Evolutionary conservation across 192 early-diverging fungal genomes (phyloP).

Genomic region (Coemansia sp.): DNA sequence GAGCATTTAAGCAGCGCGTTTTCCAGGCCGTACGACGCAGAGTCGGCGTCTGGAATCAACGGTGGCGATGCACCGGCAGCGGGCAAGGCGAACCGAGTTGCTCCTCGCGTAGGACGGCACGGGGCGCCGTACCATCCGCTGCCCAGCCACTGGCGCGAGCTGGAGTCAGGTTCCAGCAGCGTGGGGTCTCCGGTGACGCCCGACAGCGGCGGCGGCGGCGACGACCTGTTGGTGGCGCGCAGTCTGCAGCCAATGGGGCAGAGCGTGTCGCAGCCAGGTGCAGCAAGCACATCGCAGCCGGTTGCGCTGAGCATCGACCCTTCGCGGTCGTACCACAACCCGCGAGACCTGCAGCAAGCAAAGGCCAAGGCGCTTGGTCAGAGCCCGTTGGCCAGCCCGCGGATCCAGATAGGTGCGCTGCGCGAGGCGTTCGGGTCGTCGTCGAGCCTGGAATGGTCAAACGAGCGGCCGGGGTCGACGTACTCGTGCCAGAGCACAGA

Average conservation of each 20-base stretch:
- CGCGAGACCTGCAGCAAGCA: constrained; percentile 20
- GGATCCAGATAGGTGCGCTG: constrained; percentile 25
- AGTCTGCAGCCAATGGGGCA: constrained; percentile 9
- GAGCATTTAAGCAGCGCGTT: constrained; percentile 37
- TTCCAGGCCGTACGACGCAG: constrained; percentile 17
- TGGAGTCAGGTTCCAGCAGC: constrained; percentile 48
- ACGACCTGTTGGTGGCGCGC: constrained; percentile 8
- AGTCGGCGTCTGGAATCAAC: background rate
- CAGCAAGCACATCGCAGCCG: too few relatives aligned
- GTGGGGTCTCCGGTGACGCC: constrained; percentile 49
- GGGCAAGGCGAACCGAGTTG: constrained; percentile 8
- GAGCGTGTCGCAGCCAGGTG: constrained; percentile 17
- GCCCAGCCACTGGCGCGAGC: constrained; percentile 54
- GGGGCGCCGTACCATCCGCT: constrained; percentile 46
- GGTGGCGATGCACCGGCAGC: constrained; percentile 5
- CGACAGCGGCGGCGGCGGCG: constrained; percentile 26
- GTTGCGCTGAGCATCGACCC: constrained; percentile 14
- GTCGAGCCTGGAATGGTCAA: constrained; percentile 43
- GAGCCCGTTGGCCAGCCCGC: constrained; percentile 27
- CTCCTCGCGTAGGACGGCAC: constrained; percentile 30
- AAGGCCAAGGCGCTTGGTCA: constrained; percentile 17
- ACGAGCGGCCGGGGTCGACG: constrained; percentile 43
- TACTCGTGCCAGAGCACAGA: constrained; percentile 41
- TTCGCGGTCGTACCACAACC: constrained; percentile 22
- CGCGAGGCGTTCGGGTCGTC: constrained; percentile 47